Conservation (phyloP, 2,329 filamentous ascomycete genomes). For the Talaromyces sp. region DNA sequence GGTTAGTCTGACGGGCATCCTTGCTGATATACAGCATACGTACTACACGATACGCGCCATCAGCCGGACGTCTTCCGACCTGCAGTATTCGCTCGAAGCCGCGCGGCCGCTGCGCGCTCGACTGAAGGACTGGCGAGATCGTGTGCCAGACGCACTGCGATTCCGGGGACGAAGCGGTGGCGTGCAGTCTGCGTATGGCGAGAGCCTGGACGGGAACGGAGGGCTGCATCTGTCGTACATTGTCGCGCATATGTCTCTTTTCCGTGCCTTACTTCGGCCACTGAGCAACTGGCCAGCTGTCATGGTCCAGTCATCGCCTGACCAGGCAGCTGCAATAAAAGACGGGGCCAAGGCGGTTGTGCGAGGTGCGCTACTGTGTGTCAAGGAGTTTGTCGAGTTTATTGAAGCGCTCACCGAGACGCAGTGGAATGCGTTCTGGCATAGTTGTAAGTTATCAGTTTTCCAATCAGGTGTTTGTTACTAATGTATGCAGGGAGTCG, state of each 20-base stretch:
- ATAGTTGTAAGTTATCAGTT: not conserved
- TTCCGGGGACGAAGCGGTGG: not conserved
- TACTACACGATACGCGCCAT: not conserved
- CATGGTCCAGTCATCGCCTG: not conserved
- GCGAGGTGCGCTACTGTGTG: not conserved
- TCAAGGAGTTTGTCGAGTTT: slow-evolving; percentile 3
- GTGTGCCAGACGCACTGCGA: not conserved
- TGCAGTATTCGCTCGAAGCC: not conserved
- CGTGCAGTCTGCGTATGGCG: not conserved
- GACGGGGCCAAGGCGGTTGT: slow-evolving; percentile 1
- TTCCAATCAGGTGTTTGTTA: not conserved
- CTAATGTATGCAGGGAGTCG: not conserved
- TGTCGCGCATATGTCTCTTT: not conserved
- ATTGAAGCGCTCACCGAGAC: slow-evolving; percentile 1
- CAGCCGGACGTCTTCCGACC: not conserved
- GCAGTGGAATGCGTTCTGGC: slow-evolving; percentile 3
- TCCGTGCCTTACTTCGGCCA: not conserved
- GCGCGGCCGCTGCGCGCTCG: not conserved
- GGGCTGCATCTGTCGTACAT: slow-evolving; percentile 1
- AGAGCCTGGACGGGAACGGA: not conserved
- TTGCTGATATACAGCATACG: not conserved
- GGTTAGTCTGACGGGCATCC: not conserved
- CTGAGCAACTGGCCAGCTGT: not conserved
- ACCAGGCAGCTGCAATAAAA: not conserved
- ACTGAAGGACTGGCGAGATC: slow-evolving; percentile 1